Evolutionary conservation across 768 basidiomycete genomes (phyloP).

Genomic region (Xerocomellus amylosporus): DNA sequence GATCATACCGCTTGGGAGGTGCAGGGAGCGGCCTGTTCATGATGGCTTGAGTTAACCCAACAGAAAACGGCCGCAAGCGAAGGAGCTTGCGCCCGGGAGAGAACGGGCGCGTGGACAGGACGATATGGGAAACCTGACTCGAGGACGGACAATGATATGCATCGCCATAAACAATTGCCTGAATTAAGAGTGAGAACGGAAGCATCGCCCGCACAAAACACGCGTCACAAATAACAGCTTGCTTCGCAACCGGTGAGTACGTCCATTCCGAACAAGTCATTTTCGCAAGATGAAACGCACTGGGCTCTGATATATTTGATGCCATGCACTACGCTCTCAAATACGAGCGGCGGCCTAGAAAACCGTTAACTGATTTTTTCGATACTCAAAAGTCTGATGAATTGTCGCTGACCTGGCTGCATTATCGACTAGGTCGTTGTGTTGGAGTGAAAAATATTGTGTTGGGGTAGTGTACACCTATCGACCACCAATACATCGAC

Average conservation of each 20-base stretch:
- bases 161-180: conserved; percentile 12
- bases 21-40: conserved; percentile 22
- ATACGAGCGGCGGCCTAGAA: conserved; percentile 58
- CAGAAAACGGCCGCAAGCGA: conserved; percentile 14
- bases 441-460: background rate
- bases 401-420: conserved; percentile 8
- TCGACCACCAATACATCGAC: background rate
- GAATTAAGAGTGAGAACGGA: background rate
- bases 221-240: background rate
- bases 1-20: conserved; percentile 20
- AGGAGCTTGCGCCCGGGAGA: conserved; percentile 5
- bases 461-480: conserved; percentile 1
- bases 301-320: conserved; percentile 57
- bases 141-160: conserved; percentile 1
- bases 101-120: background rate
- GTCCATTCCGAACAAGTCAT: background rate
- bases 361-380: conserved; percentile 54
- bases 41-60: conserved; percentile 4
- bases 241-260: background rate
- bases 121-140: conserved; percentile 22
- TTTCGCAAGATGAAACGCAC: conserved; percentile 51
- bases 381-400: background rate
- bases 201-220: background rate
- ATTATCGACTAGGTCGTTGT: background rate
- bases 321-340: conserved; percentile 50